phyloP scores from a whole-genome alignment of 768 basidiomycete species.

The Russula foetens region DNA sequence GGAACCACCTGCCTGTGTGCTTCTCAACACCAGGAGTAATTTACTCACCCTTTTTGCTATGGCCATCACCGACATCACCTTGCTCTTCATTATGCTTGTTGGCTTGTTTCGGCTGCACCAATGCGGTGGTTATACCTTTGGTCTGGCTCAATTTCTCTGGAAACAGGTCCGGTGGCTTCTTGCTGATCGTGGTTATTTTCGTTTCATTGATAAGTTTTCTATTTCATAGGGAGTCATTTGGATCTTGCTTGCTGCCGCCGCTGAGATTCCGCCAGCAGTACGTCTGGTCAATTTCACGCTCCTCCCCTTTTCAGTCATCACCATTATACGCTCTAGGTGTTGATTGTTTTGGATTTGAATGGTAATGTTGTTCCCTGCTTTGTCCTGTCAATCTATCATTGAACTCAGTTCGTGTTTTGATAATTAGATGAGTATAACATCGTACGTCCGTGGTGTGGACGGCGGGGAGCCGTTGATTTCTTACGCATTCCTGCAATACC shows the following conservation, averaged over 20 bases:
- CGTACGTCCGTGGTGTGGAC: no score
- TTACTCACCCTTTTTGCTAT: neutral
- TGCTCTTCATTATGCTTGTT: conserved; percentile 5
- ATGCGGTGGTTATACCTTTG: neutral
- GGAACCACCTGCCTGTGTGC: neutral
- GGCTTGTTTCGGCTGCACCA: neutral
- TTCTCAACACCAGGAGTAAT: neutral
- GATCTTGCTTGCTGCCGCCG: neutral
- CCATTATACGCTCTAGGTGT: neutral
- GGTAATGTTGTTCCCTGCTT: no score
- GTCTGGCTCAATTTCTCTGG: neutral
- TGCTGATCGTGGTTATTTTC: no score
- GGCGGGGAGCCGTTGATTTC: no score
- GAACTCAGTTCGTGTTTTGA: no score
- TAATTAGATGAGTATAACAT: no score
- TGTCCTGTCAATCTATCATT: no score
- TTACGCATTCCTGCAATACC: no score
- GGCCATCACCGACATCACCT: neutral
- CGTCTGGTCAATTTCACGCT: neutral
- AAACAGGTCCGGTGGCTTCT: neutral
- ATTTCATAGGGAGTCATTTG: neutral
- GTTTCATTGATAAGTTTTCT: neutral
- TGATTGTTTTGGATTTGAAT: neutral
- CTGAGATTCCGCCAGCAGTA: neutral
- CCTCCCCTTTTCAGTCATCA: neutral